Conservation (phyloP, 2,329 filamentous ascomycete genomes). For the Blastomyces emzantsi region DNA sequence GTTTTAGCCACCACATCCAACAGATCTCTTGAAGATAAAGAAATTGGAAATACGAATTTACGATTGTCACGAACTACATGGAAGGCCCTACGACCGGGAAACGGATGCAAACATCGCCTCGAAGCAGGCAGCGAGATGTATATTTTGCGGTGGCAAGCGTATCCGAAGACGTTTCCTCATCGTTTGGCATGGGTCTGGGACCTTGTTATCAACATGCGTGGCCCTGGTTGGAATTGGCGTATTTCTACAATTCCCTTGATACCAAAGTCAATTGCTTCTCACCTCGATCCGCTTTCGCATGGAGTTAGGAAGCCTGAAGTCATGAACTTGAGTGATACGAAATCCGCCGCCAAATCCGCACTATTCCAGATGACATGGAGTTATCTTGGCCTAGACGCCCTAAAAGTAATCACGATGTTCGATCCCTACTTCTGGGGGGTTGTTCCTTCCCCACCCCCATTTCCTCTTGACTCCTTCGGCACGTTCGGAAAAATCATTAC, state of each 20-base stretch:
- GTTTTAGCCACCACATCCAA: neutral
- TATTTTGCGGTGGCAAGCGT: conserved; percentile 46
- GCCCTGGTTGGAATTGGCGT: conserved; percentile 53
- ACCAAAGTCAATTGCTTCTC: conserved; percentile 22
- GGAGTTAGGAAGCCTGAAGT: conserved; percentile 14
- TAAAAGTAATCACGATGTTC: conserved; percentile 59
- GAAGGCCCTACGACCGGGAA: neutral
- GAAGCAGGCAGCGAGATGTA: conserved; percentile 16
- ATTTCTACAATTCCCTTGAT: conserved; percentile 37
- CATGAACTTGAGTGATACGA: conserved; percentile 31
- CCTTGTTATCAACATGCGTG: conserved; percentile 50
- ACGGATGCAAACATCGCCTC: neutral
- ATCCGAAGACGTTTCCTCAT: conserved; percentile 43
- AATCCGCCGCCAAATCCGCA: conserved; percentile 40
- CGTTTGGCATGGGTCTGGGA: conserved; percentile 52
- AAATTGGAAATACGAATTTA: neutral
- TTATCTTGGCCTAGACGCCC: conserved; percentile 61
- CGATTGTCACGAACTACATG: neutral
- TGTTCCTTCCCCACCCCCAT: conserved; percentile 40
- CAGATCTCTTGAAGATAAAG: neutral
- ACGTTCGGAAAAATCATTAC: conserved; percentile 40
- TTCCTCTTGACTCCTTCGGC: conserved; percentile 35
- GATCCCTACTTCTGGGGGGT: conserved; percentile 69
- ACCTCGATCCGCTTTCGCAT: conserved; percentile 17
- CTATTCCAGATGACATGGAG: conserved; percentile 42